A percentile compares a stretch with the other conserved stretches of the same genome.
Conservation (phyloP, 768 basidiomycete species). For the Solioccasus polychromus region DNA sequence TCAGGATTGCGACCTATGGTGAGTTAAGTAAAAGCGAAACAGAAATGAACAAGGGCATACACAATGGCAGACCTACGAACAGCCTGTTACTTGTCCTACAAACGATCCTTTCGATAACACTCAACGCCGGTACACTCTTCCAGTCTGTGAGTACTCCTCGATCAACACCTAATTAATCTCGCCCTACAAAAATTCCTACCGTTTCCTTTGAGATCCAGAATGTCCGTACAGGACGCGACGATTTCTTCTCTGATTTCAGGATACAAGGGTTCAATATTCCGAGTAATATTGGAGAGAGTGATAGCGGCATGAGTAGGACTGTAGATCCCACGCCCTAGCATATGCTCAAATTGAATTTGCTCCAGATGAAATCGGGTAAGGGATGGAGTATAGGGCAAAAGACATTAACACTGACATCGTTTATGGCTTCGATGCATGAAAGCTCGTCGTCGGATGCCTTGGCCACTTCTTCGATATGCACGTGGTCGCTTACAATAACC, state of each 20-base stretch:
- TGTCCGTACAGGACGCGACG: not conserved
- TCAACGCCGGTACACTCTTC: constrained; percentile 29
- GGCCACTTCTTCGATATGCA: constrained; percentile 38
- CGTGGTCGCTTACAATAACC: constrained; percentile 16
- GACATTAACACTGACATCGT: constrained; percentile 28
- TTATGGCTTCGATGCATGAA: constrained; percentile 30
- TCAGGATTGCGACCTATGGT: constrained; percentile 37
- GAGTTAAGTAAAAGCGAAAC: not conserved
- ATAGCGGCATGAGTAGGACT: not conserved
- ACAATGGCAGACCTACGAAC: constrained; percentile 47
- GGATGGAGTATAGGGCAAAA: no score
- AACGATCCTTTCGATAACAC: constrained; percentile 35
- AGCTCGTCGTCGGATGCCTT: constrained; percentile 38
- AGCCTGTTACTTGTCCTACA: constrained; percentile 42
- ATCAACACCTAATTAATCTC: no score
- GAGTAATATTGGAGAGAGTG: not conserved
- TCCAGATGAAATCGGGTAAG: constrained; percentile 15
- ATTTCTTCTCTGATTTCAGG: not conserved
- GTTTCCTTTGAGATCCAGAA: not conserved
- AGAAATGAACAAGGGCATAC: constrained; percentile 20
- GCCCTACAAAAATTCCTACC: not conserved
- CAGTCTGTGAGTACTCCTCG: constrained; percentile 32
- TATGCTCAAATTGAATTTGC: constrained; percentile 38
- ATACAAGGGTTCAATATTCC: not conserved
- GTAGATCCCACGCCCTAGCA: constrained; percentile 26